Base-by-base conservation (phyloP, 805 yeast genomes). In the Saccharomycopsis selenospora region DNA sequence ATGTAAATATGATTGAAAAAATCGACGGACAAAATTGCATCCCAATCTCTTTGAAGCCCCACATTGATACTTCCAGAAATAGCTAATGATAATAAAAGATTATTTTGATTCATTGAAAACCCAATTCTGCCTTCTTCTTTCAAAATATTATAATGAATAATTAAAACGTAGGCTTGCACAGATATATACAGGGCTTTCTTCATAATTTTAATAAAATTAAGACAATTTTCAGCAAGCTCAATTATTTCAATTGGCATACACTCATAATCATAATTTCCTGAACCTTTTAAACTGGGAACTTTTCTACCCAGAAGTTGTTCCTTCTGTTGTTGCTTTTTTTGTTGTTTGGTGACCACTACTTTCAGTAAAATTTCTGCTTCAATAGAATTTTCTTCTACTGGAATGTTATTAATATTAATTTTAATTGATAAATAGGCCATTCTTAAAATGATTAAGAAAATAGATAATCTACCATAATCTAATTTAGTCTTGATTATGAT, bases 101-200 rank as follows among this genome's bases (percentile, higher is more conserved):
- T 46, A 36, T 50, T 47, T 24, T 47, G 47, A 22, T 30, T 42
- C 36, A 50, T 26, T 18, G 25, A 47, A 29, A 50, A 50, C 17
- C 51, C 51, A 18, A 38, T 28, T 26, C 53, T 11, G 3, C 48
- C 45, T 40, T 50, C 53, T 33, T 50, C 53, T 25, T 47, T 25
- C 6, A 50, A 24, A 14, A 42, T 45, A 22, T 43, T 40, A 40
- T 50, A 50, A 23, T 28, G 13, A 27, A 27, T 43, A n/a, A 50
- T 36, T 6, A 50, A 26, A 22, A 49, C 24, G 25, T 25, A 41
- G 3, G 53, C 51, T 11, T 36, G 24, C 4, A 50, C 28, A 14
- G 40, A 25, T 14, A 42, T 20, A 33, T 30, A 47, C 10, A 36
- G 22, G 20, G 48, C 25, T 26, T 50, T 47, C 22, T 44, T 43